Conservation (phyloP, 768 basidiomycete species). For the Amanita polypyramis region DNA sequence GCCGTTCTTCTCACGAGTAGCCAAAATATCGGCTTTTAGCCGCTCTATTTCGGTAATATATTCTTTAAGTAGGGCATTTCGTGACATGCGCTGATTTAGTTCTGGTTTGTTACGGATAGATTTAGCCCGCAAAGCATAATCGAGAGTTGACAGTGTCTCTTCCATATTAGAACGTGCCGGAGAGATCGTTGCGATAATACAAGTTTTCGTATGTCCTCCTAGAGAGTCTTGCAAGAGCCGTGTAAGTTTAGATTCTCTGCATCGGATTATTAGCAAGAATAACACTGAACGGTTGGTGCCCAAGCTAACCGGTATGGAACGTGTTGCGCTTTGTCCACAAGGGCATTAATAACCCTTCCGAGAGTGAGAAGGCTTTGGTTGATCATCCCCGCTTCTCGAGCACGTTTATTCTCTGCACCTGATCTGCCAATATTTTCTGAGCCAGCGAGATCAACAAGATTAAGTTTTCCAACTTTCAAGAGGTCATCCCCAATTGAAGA, state of each 20-base stretch:
- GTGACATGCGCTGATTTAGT: conserved; percentile 88
- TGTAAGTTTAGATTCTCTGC: conserved; percentile 93
- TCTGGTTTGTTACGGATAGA: conserved; percentile 94
- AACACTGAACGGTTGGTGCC: background rate
- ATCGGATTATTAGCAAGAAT: conserved; percentile 4
- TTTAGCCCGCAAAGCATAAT: conserved; percentile 93
- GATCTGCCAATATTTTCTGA: conserved; percentile 96
- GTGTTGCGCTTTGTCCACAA: conserved; percentile 86
- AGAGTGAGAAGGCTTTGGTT: conserved; percentile 96
- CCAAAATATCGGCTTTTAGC: conserved; percentile 80
- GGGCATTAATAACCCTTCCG: conserved; percentile 90
- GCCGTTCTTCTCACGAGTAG: conserved; percentile 93
- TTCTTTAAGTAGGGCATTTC: conserved; percentile 86
- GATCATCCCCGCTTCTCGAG: conserved; percentile 97
- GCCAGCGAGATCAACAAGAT: conserved; percentile 94
- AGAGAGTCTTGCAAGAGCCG: conserved; percentile 98
- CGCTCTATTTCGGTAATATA: conserved; percentile 91
- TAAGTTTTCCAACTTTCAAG: conserved; percentile 88
- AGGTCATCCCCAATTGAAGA: conserved; percentile 75
- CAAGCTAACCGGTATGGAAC: conserved; percentile 79
- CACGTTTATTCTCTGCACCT: conserved; percentile 91
- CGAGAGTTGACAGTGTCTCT: conserved; percentile 94
- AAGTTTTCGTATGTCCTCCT: conserved; percentile 94
- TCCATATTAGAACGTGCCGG: conserved; percentile 92
- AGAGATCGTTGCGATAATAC: conserved; percentile 93